Evolutionary conservation across 2,329 filamentous ascomycete species (phyloP).

Genomic region (Elsinoe necatrix): DNA sequence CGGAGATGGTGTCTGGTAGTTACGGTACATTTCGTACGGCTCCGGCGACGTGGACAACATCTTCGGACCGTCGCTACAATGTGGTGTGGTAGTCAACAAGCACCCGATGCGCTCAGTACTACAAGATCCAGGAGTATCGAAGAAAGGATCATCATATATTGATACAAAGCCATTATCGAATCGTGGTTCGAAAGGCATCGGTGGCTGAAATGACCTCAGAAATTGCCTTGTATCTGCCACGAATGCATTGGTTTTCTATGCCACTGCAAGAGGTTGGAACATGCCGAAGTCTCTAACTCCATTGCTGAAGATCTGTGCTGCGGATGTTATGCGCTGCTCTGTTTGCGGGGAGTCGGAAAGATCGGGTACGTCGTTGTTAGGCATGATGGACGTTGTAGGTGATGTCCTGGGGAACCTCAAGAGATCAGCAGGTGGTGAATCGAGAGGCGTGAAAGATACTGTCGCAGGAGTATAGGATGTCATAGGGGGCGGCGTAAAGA

Average conservation of each 20-base stretch:
- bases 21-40: neutral
- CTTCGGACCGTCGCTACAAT: neutral
- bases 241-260: conserved; percentile 6
- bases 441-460: neutral
- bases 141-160: neutral
- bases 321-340: conserved; percentile 1
- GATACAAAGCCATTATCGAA: neutral
- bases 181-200: neutral
- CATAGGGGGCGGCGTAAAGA: neutral
- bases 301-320: neutral
- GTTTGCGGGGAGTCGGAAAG: neutral
- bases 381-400: neutral
- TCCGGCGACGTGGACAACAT: neutral
- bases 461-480: conserved; percentile 8
- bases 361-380: neutral
- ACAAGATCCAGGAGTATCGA: neutral
- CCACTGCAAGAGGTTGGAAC: conserved; percentile 8
- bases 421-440: neutral
- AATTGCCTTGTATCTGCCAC: conserved; percentile 1
- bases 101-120: neutral
- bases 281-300: conserved; percentile 6
- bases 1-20: neutral
- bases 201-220: neutral
- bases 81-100: neutral
- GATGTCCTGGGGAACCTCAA: neutral